Base-by-base conservation (phyloP, 2,329 filamentous ascomycete species). In the Myotisia sp. region DNA sequence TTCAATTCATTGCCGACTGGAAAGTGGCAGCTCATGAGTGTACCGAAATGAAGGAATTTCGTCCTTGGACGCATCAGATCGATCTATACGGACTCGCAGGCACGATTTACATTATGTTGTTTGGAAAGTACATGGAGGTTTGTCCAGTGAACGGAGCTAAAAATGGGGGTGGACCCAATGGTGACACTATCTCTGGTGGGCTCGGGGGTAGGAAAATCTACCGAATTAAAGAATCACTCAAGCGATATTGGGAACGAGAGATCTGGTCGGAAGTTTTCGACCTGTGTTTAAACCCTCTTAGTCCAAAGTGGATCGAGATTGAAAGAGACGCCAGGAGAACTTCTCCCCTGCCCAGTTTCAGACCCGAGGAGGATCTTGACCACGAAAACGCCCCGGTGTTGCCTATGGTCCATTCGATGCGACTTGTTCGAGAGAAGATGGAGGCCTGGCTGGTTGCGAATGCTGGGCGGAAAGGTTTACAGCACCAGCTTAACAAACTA, bases 31-130 rank as follows among this genome's bases (percentile, higher is more conserved):
- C 79, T 16, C 78, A 84, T 34, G 90, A 98, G 58, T 98, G 90
- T 56, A 79, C 82, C 12, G 90, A 98, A 65, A 93, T 95, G 72
- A 79, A 86, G 29, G 87, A 98, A 60, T 72, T 84, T 37, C 71
- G 87, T 1, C 85, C 86, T 0, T 98, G 90, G 90, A 95, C 87
- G 1, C 94, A 85, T 64, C 90, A 98, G 55, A 83, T 94, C 45
- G 90, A 98, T 62, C 92, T 95, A 49, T 83, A 92, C 55, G 90
- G 90, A 8, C 68, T 94, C 0, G 90, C 90, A 0, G 85, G 84
- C 3, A 81, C 83, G 16, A 66, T 95, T 3, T 85, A 98, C 58
- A 79, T 75, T 27, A 70, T 98, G 47, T 70, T 98, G 3, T 98
- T 94, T 52, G 87, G 90, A 6, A 85, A 82, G 51, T 95, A 95